A percentile compares a stretch with the other conserved stretches of the same genome.
Conservation (phyloP, 2,329 filamentous ascomycete genomes). For the Ophiocordyceps unilateralis region DNA sequence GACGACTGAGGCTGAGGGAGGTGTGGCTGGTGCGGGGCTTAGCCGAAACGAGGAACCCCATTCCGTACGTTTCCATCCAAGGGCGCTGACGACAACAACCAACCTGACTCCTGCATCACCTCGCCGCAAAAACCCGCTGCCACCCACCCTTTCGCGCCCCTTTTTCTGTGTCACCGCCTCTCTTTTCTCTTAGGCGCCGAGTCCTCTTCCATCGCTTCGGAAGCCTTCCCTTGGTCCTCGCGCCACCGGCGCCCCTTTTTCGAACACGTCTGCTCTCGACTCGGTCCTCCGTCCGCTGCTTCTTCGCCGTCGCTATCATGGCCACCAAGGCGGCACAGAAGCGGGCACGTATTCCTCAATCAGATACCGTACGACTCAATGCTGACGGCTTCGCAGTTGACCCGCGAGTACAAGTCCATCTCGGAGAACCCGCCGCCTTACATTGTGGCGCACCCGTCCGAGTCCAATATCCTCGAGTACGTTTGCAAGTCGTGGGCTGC, state of each 20-base stretch:
- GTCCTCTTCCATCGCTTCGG: not conserved
- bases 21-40: not conserved
- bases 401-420: conserved; percentile 45
- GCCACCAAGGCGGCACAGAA: conserved; percentile 58
- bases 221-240: not conserved
- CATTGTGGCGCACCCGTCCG: conserved; percentile 77
- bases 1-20: not conserved
- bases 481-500: conserved; percentile 9
- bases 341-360: conserved; percentile 30
- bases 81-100: not conserved
- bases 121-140: not conserved
- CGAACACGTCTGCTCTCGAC: not conserved
- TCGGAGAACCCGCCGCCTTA: conserved; percentile 68
- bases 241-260: not conserved
- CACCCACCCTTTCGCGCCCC: not conserved
- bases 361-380: no score
- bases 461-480: conserved; percentile 79
- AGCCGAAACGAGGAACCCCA: not conserved
- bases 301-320: conserved; percentile 26
- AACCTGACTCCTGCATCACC: not conserved
- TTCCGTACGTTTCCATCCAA: not conserved
- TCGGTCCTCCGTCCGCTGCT: not conserved
- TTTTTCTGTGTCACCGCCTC: not conserved
- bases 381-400: conserved; percentile 26
- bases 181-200: not conserved